Evolutionary conservation across 768 basidiomycete species (phyloP).

Genomic region (Hebeloma cylindrosporum): DNA sequence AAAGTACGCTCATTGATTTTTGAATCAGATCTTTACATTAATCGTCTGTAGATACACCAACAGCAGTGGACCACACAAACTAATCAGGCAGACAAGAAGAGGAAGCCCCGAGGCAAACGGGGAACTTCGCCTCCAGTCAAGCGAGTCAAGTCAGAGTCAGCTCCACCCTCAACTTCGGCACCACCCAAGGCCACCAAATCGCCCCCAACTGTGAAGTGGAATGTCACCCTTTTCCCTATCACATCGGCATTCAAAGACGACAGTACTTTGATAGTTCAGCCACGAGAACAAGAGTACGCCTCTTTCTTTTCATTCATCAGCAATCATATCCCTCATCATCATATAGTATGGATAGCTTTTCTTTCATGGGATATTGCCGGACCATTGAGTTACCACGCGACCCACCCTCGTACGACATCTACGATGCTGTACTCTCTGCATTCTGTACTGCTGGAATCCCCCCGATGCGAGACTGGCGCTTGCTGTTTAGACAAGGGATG

Average conservation of each 20-base stretch:
- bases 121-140: background rate
- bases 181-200: background rate
- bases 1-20: background rate
- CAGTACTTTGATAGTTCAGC: background rate
- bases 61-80: slow-evolving; percentile 4
- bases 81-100: slow-evolving; percentile 2
- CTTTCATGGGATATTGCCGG: background rate
- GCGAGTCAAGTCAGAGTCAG: background rate
- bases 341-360: slow-evolving; percentile 4
- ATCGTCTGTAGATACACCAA: background rate
- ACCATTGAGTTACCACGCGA: background rate
- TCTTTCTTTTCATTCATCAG: background rate
- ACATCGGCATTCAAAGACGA: background rate
- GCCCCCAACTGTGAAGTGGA: background rate
- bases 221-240: background rate
- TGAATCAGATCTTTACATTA: background rate
- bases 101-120: background rate
- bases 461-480: background rate
- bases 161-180: background rate
- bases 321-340: too few species aligned
- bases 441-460: background rate
- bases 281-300: background rate
- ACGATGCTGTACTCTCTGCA: background rate
- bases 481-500: background rate
- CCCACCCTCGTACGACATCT: background rate